Percentiles rank a stretch among this genome's conserved stretches.
Evolutionary conservation across 2,329 filamentous ascomycete genomes (phyloP).

Genomic region (Cercospora nicotianae): DNA sequence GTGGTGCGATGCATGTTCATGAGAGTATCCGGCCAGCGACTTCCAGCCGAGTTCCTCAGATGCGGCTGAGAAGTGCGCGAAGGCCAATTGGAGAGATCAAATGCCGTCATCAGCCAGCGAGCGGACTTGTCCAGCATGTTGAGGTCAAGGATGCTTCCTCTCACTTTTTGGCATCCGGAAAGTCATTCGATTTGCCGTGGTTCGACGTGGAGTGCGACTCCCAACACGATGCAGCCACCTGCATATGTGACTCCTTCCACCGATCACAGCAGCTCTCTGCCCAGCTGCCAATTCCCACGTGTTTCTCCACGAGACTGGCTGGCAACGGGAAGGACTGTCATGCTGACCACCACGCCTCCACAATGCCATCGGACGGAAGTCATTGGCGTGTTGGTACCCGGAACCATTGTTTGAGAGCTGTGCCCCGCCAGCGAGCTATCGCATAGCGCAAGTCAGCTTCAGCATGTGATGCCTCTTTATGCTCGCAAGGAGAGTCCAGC

Average conservation of each 20-base stretch:
- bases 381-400: background rate
- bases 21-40: background rate
- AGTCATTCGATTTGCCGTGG: background rate
- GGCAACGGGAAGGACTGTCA: background rate
- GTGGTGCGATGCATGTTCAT: background rate
- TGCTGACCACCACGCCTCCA: background rate
- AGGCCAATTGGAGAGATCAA: background rate
- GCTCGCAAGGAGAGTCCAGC: background rate
- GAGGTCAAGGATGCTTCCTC: background rate
- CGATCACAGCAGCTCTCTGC: background rate
- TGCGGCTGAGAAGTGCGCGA: background rate
- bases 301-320: background rate
- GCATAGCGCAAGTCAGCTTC: background rate
- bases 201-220: background rate
- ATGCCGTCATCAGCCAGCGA: background rate
- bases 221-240: background rate
- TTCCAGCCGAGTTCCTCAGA: background rate
- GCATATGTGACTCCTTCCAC: background rate
- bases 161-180: background rate
- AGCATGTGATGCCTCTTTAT: background rate
- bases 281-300: slow-evolving; percentile 3
- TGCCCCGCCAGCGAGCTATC: slow-evolving; percentile 1
- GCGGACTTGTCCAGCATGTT: background rate
- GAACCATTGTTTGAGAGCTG: background rate
- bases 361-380: background rate